Percentiles rank a stretch among this genome's conserved stretches.
Conservation (phyloP, 345 rosid genomes). For the Raphanus sativus region DNA sequence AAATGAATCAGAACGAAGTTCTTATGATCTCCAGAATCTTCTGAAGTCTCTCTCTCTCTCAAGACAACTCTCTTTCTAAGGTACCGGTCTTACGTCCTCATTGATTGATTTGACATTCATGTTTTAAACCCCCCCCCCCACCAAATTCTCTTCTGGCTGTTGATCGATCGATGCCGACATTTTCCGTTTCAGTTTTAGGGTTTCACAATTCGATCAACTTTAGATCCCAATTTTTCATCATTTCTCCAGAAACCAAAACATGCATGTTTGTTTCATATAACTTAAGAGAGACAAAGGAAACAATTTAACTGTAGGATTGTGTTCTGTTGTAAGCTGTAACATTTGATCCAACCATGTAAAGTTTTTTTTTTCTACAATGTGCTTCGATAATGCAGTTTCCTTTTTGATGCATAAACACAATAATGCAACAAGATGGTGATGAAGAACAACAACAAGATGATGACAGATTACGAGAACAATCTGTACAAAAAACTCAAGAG, state of each 20-base stretch:
- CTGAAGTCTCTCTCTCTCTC: neutral
- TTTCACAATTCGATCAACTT: neutral
- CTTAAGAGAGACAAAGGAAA: neutral
- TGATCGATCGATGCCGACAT: neutral
- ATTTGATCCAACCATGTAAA: neutral
- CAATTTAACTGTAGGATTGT: neutral
- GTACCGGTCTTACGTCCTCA: neutral
- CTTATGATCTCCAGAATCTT: neutral
- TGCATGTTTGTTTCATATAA: neutral
- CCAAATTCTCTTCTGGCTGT: neutral
- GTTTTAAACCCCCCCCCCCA: neutral
- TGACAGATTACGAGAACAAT: constrained; percentile 50
- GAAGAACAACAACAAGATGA: constrained; percentile 11
- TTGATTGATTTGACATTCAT: neutral
- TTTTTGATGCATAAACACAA: neutral
- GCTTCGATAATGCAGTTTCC: neutral
- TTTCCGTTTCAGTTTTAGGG: neutral
- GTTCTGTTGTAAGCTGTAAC: neutral
- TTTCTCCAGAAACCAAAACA: neutral
- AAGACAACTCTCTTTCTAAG: neutral
- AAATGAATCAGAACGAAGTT: neutral
- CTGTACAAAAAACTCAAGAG: constrained; percentile 70
- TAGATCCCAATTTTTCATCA: neutral
- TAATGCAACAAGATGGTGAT: neutral
- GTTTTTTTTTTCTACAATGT: neutral